Base-by-base conservation (phyloP, 441 rosid genomes). In the Eugenia klotzschiana region DNA sequence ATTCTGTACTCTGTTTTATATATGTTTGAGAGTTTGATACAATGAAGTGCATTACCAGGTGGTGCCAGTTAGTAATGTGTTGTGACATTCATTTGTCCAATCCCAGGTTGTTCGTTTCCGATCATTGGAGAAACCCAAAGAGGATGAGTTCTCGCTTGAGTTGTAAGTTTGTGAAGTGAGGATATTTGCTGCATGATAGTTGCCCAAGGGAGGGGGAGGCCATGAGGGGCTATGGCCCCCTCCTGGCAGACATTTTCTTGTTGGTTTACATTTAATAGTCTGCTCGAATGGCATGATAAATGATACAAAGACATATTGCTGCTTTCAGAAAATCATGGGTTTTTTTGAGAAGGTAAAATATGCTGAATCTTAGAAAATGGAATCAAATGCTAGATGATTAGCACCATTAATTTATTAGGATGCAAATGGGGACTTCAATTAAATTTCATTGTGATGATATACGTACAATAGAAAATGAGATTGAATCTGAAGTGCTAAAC, bases 41-140 rank as follows among this genome's bases (percentile, higher is more conserved):
- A 33, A 64, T 29, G 27, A 57, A 26, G 77, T 33, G 77, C 77
- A 33, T 64, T 64, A 33, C 46, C 0, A 0, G 43, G 77, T 33
- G 46, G n/a, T 18, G 77, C 77, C 20, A 64, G n/a, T 11, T 33
- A 64, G 46, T 64, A 64, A 64, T 33, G 25, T 33, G 77, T 33
- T 33, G n/a, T 64, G 77, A 33, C 77, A 64, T 64, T 64, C 46
- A 50, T 5, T 64, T 12, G 46, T 41, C 25, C 27, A 41, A 80
- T 72, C 73, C 41, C 89, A 93, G 94, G 90, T 92, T 87, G 94
- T 92, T 53, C 94, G 92, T 20, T 92, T 93, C 86, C 92, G 95
- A 87, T 90, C 93, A 80, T 88, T 93, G 87, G 95, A 93, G 87
- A 92, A 88, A 86, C 94, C 96, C 83, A 93, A 93, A 89, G 96